Evolutionary conservation across 2,329 filamentous ascomycete genomes (phyloP), one percentile per base, ranked within the genome.

Genomic region (Cylindrodendrum hubeiense): DNA sequence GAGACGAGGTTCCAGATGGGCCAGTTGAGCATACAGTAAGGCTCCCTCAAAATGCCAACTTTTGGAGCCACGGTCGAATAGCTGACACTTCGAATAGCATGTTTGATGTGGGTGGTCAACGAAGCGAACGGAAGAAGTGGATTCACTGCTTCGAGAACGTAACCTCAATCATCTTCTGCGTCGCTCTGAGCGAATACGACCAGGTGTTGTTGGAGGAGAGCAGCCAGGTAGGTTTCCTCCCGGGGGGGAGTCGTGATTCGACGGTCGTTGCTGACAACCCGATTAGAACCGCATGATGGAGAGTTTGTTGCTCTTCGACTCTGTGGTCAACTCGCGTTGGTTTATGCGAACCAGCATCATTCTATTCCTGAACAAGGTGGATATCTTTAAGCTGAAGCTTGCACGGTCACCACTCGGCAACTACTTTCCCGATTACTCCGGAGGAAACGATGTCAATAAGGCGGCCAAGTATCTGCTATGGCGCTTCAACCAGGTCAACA

Each of bases 141-240:
- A 99, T 99, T 78, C 96, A 99, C 83, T 99, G 96, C 84, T 99
- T 99, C 80, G 96, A 99, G 81, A 98, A 98, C 75, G 96, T 99
- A 75, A 99, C 96, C 46, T 98, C 96, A 4, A 99, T 99, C 80
- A 99, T 99, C 73, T 99, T 99, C 82, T 99, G 96, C 77, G 96
- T 99, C 67, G 96, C 96, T 17, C 84, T 99, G 73, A 98, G 95
- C 83, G 96, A 99, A 82, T 99, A 99, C 79, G 96, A 99, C 77
- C 96, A 99, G 82, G 95, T 98, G 5, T 85, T 99, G 58, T 85
- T 99, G 43, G 96, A 99, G 82, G 96, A 98, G 82, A 97, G 93
- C 81, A 98, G 95, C 77, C 96, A 98, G 86, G 95, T 96, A 88
- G n/a, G 55, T 17, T 17, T 10, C 28, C 21, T 19, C 33, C 30